A percentile compares a stretch with the other conserved stretches of the same genome.
Evolutionary conservation across 164 flowering plant genomes (phyloP).

Genomic region (Vitis riparia): DNA sequence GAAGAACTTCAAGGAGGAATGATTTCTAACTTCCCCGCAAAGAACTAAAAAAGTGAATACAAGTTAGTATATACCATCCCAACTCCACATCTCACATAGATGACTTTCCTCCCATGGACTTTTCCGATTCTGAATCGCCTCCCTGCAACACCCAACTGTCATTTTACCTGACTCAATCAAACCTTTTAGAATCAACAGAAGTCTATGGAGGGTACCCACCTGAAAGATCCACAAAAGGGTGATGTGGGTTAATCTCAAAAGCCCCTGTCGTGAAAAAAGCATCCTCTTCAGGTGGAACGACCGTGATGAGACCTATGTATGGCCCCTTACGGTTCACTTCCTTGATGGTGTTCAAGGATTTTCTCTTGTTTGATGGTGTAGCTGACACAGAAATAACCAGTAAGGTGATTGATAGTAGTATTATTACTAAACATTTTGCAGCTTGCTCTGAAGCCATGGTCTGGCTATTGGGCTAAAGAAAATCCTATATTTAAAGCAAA

Average conservation of each 20-base stretch:
- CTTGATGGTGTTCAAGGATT: not conserved
- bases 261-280: conserved; percentile 24
- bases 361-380: not conserved
- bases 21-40: not conserved
- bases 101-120: conserved; percentile 22
- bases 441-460: not conserved
- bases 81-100: conserved; percentile 36
- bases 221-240: conserved; percentile 27
- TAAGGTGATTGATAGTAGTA: not conserved
- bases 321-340: conserved; percentile 21
- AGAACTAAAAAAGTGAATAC: not conserved
- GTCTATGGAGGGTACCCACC: not conserved
- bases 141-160: conserved; percentile 17
- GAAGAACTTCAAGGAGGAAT: not conserved
- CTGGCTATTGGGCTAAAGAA: not conserved
- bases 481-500: not conserved
- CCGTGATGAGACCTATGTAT: conserved; percentile 28
- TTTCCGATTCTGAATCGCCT: conserved; percentile 30
- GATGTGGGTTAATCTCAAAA: conserved; percentile 17
- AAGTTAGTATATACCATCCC: conserved; percentile 24
- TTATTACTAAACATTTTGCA: not conserved
- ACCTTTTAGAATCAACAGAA: not conserved
- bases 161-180: not conserved
- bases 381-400: conserved; percentile 1
- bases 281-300: conserved; percentile 24